A percentile compares a stretch with the other conserved stretches of the same genome.
These are phyloP conservation scores for Mycosphaerella sp. DNA, from an alignment of 2,329 filamentous ascomycete species.

Conservation along the genomic window DNA sequence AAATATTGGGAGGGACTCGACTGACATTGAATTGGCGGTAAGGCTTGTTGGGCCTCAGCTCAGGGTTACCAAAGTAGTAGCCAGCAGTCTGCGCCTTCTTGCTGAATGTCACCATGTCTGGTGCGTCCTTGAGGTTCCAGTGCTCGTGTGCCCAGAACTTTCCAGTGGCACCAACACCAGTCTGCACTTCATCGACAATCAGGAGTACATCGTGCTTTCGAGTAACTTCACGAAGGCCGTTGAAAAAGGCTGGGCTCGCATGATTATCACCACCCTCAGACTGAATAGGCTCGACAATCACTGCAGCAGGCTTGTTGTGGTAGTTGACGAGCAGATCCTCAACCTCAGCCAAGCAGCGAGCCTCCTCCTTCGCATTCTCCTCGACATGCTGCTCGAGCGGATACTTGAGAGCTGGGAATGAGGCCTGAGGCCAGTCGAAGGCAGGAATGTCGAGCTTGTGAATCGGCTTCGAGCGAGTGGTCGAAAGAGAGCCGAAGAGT, in stretches of 20 bases:
- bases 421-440: constrained; percentile 89
- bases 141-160: constrained; percentile 97
- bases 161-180: constrained; percentile 83
- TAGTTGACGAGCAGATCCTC: constrained; percentile 74
- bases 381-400: constrained; percentile 71
- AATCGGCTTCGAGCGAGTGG: constrained; percentile 85
- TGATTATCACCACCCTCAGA: constrained; percentile 95
- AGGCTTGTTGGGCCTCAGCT: constrained; percentile 79
- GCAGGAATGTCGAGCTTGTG: constrained; percentile 93
- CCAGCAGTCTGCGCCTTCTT: constrained; percentile 94
- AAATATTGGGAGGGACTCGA: neutral
- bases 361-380: constrained; percentile 77
- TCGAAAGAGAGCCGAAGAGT: constrained; percentile 79
- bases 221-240: constrained; percentile 70
- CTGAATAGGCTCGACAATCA: constrained; percentile 85
- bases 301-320: constrained; percentile 71
- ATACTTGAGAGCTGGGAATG: constrained; percentile 81
- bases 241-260: constrained; percentile 81
- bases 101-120: constrained; percentile 90
- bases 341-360: constrained; percentile 73
- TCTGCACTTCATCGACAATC: constrained; percentile 93
- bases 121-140: constrained; percentile 73
- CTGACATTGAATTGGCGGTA: constrained; percentile 82
- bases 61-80: constrained; percentile 80
- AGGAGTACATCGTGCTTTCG: constrained; percentile 70